Base-by-base conservation (phyloP, 352 stramenopile species). In the Phytopythium oedochilum region DNA sequence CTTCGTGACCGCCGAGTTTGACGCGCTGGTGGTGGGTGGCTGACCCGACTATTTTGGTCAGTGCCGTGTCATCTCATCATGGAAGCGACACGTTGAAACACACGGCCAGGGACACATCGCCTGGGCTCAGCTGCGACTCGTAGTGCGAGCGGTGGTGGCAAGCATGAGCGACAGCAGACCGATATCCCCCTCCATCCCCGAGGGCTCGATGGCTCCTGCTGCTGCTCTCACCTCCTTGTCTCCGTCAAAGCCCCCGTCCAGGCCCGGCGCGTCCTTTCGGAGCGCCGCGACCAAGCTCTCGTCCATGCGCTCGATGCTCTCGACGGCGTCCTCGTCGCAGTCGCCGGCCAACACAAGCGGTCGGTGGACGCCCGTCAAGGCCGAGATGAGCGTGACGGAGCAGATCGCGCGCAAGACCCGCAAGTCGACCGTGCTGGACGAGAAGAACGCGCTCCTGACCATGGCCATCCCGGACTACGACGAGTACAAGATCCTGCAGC, bases 401-500 rank as follows among this genome's bases (percentile, higher is more conserved):
- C 79, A 90, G 31, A 87, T 90, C 31, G 79, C 79, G 5, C 63
- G 75, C 22, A 73, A 84, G 45, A 78, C 75, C 1, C 67, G 75
- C 49, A 88, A 90, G 52, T 88, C 76, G 18, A 85, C 75, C 0
- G 80, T 90, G 25, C 71, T 90, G 5, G 66, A 87, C 55, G 71
- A 75, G 35, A 88, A 88, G 61, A 88, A 88, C 45, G 77, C 79
- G 20, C 53, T 90, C 28, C 55, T 83, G 57, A 69, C 87, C 40
- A 73, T 90, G 54, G 79, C 79, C 22, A 90, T 90, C 26, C 77
- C 79, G 0, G 79, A 90, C 58, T 88, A 88, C 56, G 79, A 88
- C 54, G 77, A 88, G 57, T 90, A 86, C 68, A 87, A 84, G 54
- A 73, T 83, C 40, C 59, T 90, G 61, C 75, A 88, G 53, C 79